Evolutionary conservation across 805 yeast species (phyloP), one percentile per base, ranked within the genome.

Genomic region (Isabelozyma heimii): DNA sequence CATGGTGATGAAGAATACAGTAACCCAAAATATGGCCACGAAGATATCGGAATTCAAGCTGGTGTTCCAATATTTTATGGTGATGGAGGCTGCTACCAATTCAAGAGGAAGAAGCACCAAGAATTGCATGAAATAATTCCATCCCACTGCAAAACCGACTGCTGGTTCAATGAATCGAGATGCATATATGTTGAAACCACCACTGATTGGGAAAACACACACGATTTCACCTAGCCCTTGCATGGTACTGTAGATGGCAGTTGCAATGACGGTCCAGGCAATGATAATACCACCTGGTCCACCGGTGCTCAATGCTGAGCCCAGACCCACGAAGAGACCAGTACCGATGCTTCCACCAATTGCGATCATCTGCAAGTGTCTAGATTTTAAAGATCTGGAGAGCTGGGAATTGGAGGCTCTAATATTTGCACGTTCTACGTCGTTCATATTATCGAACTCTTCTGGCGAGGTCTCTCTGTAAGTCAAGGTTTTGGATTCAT

Each of bases 311-410:
- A 85, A 69, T 1, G 87, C 81, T 40, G 76, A 65, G 46, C 88
- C 89, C 2, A 86, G 76, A 49, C 87, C 87, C 46, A 85, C 79
- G 52, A 85, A 83, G 48, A 84, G 65, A 60, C 88, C 62, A 5
- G 94, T 85, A 60, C 96, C 97, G 50, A 89, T 85, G 45, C 92
- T 85, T 47, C 94, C 91, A 50, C 94, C 94, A 47, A 89, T 75
- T 38, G 95, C 90, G 58, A 89, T 85, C 82, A 87, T 82, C 52
- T 82, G 78, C 51, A 84, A 80, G 55, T 85, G 91, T 61, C 75
- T 67, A 40, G 69, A 55, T 52, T 70, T 70, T 56, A 72, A 67
- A 12, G 77, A 70, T 54, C 80, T 75, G 43, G 79, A 70, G 51
- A 86, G 70, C 2, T 88, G 91, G 4, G 88, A 71, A 49, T 73